Percentiles rank a stretch among this genome's conserved stretches.
Evolutionary conservation across 169 alveolate genomes (phyloP).

Genomic region (Pseudocohnilembus persalinus): DNA sequence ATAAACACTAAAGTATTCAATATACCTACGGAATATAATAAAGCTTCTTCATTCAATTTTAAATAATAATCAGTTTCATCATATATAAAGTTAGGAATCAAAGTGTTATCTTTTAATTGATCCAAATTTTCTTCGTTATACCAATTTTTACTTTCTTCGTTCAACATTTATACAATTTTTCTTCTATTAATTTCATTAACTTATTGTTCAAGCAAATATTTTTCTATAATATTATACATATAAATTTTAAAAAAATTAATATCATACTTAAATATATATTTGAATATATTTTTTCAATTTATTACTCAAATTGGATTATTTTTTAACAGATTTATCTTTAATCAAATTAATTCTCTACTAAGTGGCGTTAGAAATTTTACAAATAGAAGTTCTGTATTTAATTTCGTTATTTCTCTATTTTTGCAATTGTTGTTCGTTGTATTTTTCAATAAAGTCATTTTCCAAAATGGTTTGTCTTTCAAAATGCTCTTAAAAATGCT

Average conservation of each 20-base stretch:
- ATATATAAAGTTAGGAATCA: slow-evolving; percentile 9
- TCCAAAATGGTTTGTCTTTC: slow-evolving; percentile 11
- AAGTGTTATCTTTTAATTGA: background rate
- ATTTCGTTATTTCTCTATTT: background rate
- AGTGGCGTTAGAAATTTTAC: slow-evolving; percentile 10
- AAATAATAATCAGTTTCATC: slow-evolving; percentile 29
- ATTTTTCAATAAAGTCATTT: slow-evolving; percentile 21
- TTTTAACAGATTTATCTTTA: slow-evolving; percentile 1
- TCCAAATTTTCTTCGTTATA: slow-evolving; percentile 4
- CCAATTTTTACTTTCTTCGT: slow-evolving; percentile 17
- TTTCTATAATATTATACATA: background rate
- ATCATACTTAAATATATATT: too few relatives aligned
- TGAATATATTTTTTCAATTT: background rate
- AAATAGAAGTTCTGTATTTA: slow-evolving; percentile 12
- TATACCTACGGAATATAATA: slow-evolving; percentile 7
- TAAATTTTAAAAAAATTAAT: too few relatives aligned
- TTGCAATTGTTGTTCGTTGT: slow-evolving; percentile 7
- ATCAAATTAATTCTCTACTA: background rate
- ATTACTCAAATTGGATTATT: background rate
- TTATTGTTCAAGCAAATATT: slow-evolving; percentile 19
- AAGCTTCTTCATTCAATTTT: slow-evolving; percentile 25
- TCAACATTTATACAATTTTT: slow-evolving; percentile 18
- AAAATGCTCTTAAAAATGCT: background rate
- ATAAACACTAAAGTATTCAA: background rate
- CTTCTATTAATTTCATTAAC: slow-evolving; percentile 19